Base-by-base conservation (phyloP, 192 early-diverging fungal species). In the Backusella parvicylindrica region DNA sequence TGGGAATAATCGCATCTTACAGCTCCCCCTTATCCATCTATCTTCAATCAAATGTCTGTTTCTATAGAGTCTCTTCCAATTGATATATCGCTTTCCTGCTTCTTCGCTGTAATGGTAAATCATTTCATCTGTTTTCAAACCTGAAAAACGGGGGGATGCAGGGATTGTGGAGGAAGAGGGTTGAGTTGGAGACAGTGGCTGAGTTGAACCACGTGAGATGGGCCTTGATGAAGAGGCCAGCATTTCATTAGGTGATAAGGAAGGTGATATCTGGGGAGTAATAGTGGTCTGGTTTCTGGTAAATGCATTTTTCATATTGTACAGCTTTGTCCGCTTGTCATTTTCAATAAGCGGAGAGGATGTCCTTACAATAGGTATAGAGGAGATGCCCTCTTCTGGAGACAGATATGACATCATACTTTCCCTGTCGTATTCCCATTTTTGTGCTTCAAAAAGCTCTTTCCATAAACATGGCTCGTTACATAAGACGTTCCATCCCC, bases 11-110 rank as follows among this genome's bases (percentile, higher is more conserved):
- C 82, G 83, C 12, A 86, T 79, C 2, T 79, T 82, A 70, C 88
- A 95, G 16, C 80, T 77, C 7, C 92, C 92, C 6, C 74, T 30
- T 18, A 70, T 83, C 96, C 96, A 98, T 79, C 97, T 92, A 15
- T 69, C 69, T 66, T 93, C 88, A 41, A 98, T 77, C 28, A 76
- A 16, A 28, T 76, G 71, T 37, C 94, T 84, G 68, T 96, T 88
- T 6, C 82, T 75, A 75, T 92, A 98, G 1, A 96, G 69, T 50
- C 82, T 70, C 68, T 86, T 92, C 94, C 95, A 96, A 72, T 95
- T 89, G 49, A 94, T 85, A 2, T 83, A 77, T 18, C 80, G 79
- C 12, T 65, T 49, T 21, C 79, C 82, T 0, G 47, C 12, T 37
- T 80, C 74, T 11, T 89, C 78, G 13, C 78, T 74, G 56, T 87